These are phyloP conservation scores for Kondoa malvinella DNA, from an alignment of 768 basidiomycete species.

Conservation along the genomic window DNA sequence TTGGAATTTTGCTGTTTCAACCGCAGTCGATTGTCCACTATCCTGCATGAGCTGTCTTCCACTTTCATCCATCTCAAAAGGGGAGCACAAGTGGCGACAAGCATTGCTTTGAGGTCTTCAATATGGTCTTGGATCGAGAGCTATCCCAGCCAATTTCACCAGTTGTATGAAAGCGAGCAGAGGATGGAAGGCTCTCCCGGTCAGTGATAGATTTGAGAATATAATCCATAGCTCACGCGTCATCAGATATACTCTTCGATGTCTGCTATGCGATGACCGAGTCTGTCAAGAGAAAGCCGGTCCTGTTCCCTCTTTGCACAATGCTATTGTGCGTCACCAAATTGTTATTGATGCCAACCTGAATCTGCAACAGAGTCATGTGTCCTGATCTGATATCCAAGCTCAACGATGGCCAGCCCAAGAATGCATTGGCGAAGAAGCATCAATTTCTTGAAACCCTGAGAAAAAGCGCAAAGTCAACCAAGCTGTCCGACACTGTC, in stretches of 20 bases:
- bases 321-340: neutral
- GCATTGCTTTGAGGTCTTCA: neutral
- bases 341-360: too few relatives aligned
- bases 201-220: too few relatives aligned
- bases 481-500: neutral
- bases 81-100: neutral
- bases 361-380: too few relatives aligned
- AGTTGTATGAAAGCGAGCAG: too few relatives aligned
- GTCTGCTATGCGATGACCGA: neutral
- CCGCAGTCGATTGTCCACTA: neutral
- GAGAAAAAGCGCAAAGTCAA: neutral
- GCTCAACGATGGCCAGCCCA: neutral
- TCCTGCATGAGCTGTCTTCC: neutral
- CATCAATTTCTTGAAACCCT: neutral
- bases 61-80: neutral
- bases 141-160: too few relatives aligned
- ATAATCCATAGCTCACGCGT: too few relatives aligned
- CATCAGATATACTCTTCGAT: neutral
- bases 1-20: neutral
- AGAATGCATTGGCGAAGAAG: neutral
- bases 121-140: neutral
- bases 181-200: too few relatives aligned
- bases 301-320: neutral
- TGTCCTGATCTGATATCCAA: neutral
- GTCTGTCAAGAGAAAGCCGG: neutral